Evolutionary conservation across 495 filamentous ascomycete species (phyloP), one percentile per base, ranked within the genome.

Genomic region (Penicillium longicatenatum): DNA sequence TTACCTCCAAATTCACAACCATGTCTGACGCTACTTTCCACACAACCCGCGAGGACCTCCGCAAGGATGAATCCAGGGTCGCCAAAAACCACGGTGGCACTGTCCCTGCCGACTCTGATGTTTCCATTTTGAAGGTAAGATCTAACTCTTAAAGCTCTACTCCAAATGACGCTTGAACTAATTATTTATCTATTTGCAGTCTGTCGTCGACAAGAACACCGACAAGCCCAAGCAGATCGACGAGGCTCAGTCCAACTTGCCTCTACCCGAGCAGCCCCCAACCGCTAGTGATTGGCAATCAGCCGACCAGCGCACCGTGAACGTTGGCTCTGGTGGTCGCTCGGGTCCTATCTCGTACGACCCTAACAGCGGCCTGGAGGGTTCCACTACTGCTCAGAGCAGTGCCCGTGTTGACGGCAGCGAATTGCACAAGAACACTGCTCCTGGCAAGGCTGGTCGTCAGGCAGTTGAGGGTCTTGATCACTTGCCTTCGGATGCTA

Each of bases 221-320:
- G 49, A 77, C 76, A 91, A 91, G 70, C 63, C 74, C 52, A 71
- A 84, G 44, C 75, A 86, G 71, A 87, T 92, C 61, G 85, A 86
- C 19, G 70, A 88, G 65, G 76, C 73, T 66, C 77, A 84, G 71
- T 70, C 85, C 64, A 90, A 91, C 73, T 84, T 95, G 20, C 89
- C 89, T 30, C 81, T 93, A 45, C 91, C 91, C 12, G 88, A 93
- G 2, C 74, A 92, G 37, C 89, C 90, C 5, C 90, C 90, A 0
- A 72, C 75, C 14, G 71, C 84, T 19, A 88, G 88, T n/a, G 90
- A 90, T 73, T 92, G 84, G 84, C 85, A 91, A 66, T 88, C 87
- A 7, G 75, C 79, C 51, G 89, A 93, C 55, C 77, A 78, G 43
- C 76, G 84, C 55, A 88, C 75, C 21, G 84, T 89, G 65, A 87